Base-by-base conservation (phyloP, 192 early-diverging fungal genomes). In the Backusella tarrabulga region DNA sequence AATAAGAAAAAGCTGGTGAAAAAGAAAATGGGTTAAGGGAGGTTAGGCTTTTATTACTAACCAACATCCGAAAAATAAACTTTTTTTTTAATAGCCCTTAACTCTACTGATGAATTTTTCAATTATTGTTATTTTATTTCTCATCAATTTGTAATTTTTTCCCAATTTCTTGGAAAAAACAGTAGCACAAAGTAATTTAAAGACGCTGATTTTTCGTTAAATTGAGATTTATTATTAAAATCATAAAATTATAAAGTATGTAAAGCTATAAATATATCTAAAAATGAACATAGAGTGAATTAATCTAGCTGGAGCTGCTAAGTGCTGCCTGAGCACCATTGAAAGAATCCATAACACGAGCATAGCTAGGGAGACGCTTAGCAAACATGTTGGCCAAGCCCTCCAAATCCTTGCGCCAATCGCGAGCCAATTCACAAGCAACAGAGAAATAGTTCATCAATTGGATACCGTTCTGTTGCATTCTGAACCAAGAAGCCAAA, bases 361-460 rank as follows among this genome's bases (percentile, higher is more conserved):
- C 70, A 36, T 80, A 80, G 23, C 54, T 36, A 66, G 79, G 79
- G 17, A 80, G 44, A 69, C 73, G 74, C 26, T 75, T 76, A 38
- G 67, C n/a, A 36, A 80, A 76, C 50, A 80, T 66, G 52, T 70
- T 38, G 44, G 73, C 70, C 79, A 80, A 77, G 46, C 75, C 79
- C 8, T 35, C 34, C 35, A 68, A 23, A 56, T 80, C 75, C 26
- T n/a, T 19, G 29, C 79, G 67, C 79, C 79, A 80, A 68, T 80
- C 79, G 60, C 79, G 75, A 41, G 67, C 76, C 67, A 81, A 77
- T 38, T 81, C 80, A 46, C 34, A 67, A 68, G 77, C 76, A 74
- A 81, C 77, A 72, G 80, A 32, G 50, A 81, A 81, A 63, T 71
- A 81, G 67, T 77, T 81, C 46, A 78, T 69, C 63, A 81, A 68